Base-by-base conservation (phyloP, 768 basidiomycete species). In the Russula griseocarnosa region DNA sequence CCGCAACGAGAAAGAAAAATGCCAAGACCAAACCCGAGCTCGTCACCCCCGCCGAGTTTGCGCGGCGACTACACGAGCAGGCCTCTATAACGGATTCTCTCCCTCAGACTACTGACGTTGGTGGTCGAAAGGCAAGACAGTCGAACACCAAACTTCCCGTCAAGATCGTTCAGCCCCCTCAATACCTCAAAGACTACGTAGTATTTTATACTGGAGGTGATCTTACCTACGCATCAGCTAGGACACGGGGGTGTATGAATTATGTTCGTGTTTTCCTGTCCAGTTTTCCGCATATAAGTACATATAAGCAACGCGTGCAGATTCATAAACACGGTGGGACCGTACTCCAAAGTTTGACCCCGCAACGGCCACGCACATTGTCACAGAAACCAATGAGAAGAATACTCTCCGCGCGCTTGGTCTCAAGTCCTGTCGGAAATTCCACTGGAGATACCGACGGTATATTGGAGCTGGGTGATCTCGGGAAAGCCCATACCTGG, bases 261-360 rank as follows among this genome's bases (percentile, higher is more conserved):
- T 53, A 49, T 32, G 67, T 69, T 34, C 46, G 51, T 63, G 3
- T 44, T 13, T 44, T 63, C 36, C 36, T 53, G 5, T n/a, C 8
- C 8, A 3, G 5, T 7, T 9, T 24, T 16, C 34, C 20, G 40
- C 30, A 20, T 34, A 26, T 54, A 40, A 36, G 9, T 11, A 4
- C 22, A 3, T 47, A 47, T n/a, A 47, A 26, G 16, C 28, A 16
- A 38, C 36, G 34, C 22, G 34, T 32, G n/a, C 66, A 92, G 90
- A 82, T 92, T 46, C 76, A 85, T 49, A 77, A 76, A 63, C 75
- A 83, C 66, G 90, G 90, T 13, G 90, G 83, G 50, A 82, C 78
- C 24, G 75, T 92, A 28, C 73, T 83, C 44, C 87, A 3, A 75
- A 69, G 40, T 92, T 82, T 69, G 84, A 91, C 66, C 75, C 83